Evolutionary conservation across 2,329 filamentous ascomycete genomes (phyloP).

Genomic region (Trichoderma koningiopsis): DNA sequence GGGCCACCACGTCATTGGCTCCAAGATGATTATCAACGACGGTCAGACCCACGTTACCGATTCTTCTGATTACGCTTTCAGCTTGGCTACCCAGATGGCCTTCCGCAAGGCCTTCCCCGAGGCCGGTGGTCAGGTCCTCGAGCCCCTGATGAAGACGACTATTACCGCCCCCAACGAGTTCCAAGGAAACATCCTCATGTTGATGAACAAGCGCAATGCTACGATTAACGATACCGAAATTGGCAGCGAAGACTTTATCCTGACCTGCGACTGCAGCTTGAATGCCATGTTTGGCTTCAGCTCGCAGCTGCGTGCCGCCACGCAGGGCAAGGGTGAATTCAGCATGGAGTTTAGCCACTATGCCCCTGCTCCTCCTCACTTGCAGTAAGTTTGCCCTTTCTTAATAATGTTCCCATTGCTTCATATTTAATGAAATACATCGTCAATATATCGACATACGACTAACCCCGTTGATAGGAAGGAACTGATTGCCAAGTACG

Average conservation of each 20-base stretch:
- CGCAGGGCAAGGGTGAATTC: conserved; percentile 98
- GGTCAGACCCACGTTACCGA: conserved; percentile 97
- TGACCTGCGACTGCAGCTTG: conserved; percentile 87
- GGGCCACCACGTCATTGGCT: conserved; percentile 88
- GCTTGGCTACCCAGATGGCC: conserved; percentile 89
- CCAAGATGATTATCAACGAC: conserved; percentile 90
- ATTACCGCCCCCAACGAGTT: conserved; percentile 96
- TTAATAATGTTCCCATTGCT: not conserved
- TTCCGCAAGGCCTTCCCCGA: conserved; percentile 92
- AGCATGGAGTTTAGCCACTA: conserved; percentile 99
- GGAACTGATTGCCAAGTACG: conserved; percentile 60
- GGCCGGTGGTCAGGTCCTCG: conserved; percentile 80
- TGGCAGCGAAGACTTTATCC: conserved; percentile 88
- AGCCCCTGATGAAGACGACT: conserved; percentile 97
- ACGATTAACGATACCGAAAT: conserved; percentile 96
- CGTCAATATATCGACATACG: not conserved
- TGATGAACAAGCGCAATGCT: conserved; percentile 95
- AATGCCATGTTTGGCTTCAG: conserved; percentile 99
- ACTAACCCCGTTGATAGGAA: conserved; percentile 45
- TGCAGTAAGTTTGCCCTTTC: conserved; percentile 75
- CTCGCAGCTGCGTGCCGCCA: conserved; percentile 85
- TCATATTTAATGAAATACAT: not conserved
- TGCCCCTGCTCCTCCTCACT: conserved; percentile 77
- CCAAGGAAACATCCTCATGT: conserved; percentile 90
- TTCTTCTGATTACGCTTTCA: conserved; percentile 96